Conservation (phyloP, 179 eudicot species). For the Silene noctiflora region DNA sequence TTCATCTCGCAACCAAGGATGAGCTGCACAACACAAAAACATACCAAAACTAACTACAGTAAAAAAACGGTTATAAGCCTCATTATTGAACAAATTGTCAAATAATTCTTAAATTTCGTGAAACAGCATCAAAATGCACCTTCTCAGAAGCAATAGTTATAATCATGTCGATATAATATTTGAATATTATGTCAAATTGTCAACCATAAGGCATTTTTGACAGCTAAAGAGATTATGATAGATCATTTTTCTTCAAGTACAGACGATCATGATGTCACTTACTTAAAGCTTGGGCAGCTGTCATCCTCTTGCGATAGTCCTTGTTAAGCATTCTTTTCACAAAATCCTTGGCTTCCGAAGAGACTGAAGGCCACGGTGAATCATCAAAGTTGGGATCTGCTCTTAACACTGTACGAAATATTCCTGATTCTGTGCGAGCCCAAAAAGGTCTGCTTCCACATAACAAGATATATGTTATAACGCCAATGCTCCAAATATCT, state of each 20-base stretch:
- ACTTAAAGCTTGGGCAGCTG: conserved; percentile 90
- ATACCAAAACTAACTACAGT: background rate
- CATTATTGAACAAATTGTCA: background rate
- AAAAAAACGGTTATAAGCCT: conserved; percentile 11
- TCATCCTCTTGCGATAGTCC: conserved; percentile 93
- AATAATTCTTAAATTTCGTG: background rate
- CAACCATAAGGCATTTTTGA: background rate
- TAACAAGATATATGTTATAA: conserved; percentile 79
- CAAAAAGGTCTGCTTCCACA: conserved; percentile 97
- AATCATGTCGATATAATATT: background rate
- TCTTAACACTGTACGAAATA: conserved; percentile 86
- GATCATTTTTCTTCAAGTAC: background rate
- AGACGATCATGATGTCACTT: conserved; percentile 27
- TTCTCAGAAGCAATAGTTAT: background rate
- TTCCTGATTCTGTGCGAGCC: conserved; percentile 97
- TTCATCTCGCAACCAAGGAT: conserved; percentile 74
- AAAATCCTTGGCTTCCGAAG: conserved; percentile 89
- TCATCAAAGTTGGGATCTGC: conserved; percentile 90
- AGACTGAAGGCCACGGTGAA: conserved; percentile 80
- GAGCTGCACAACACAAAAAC: conserved; percentile 48
- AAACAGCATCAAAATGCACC: background rate
- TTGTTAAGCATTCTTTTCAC: conserved; percentile 82
- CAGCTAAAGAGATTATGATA: background rate
- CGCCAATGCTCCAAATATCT: conserved; percentile 98
- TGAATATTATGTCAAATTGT: conserved; percentile 3